phyloP scores from a whole-genome alignment of 768 basidiomycete genomes.

The Terana coerulea region DNA sequence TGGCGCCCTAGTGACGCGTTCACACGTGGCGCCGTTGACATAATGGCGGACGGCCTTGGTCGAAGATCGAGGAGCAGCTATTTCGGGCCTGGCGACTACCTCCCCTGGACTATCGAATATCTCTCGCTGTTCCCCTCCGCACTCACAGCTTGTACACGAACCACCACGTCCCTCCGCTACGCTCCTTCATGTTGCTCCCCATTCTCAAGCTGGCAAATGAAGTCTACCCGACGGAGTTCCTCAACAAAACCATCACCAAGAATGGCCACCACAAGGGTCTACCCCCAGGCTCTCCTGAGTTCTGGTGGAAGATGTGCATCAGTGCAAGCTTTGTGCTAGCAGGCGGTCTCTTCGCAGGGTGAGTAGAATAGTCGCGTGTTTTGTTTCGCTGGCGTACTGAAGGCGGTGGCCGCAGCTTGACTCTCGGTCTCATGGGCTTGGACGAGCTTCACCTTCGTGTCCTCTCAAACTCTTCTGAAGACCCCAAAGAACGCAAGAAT shows the following conservation, averaged over 20 bases:
- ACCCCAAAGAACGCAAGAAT: conserved; percentile 60
- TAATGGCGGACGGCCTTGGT: too few species aligned
- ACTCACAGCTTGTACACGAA: neutral
- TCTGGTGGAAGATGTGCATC: conserved; percentile 69
- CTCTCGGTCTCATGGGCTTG: conserved; percentile 90
- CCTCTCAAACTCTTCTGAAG: conserved; percentile 76
- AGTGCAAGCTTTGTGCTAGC: conserved; percentile 69
- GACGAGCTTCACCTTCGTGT: conserved; percentile 90
- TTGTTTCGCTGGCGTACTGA: neutral
- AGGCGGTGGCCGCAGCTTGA: conserved; percentile 51
- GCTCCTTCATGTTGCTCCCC: conserved; percentile 16
- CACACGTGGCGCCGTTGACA: too few species aligned
- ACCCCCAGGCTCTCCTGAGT: conserved; percentile 54
- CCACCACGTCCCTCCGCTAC: too few species aligned
- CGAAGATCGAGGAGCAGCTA: too few species aligned
- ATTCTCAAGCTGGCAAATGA: conserved; percentile 6
- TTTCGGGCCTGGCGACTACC: too few species aligned
- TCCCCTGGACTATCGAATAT: too few species aligned
- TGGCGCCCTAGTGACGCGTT: too few species aligned
- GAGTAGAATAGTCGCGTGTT: conserved; percentile 18
- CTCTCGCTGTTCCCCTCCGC: neutral
- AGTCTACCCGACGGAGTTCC: neutral
- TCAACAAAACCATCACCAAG: neutral
- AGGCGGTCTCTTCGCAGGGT: conserved; percentile 95
- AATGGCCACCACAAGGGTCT: conserved; percentile 11